Base-by-base conservation (phyloP, 129 eudicot species). In the Deinandra increscens region DNA sequence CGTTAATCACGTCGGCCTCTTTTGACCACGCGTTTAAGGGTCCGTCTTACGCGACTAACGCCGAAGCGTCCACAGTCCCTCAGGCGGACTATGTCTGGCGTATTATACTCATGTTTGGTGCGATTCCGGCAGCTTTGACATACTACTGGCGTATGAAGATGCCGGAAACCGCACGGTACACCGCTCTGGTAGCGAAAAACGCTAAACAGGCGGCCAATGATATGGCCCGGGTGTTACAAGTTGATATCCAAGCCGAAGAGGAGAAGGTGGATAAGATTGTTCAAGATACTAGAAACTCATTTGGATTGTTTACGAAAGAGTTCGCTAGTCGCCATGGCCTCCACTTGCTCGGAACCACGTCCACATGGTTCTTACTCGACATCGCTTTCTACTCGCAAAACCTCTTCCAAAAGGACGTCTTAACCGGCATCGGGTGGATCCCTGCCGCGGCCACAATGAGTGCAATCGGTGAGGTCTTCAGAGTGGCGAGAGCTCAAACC, bases 81-180 rank as follows among this genome's bases (percentile, higher is more conserved):
- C 76, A 83, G 56, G 79, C 87, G 0, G 84, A 83, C 74, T 83
- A 75, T 20, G 45, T 83, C 5, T 83, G 85, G 88, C 56, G 88
- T 0, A 78, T 84, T 3, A 54, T 84, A n/a, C 67, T 84, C 0
- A 84, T 84, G 89, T 81, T 81, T 23, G 89, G 89, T 5, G 89
- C 89, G 23, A 13, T 84, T 2, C 89, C 89, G 2, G 89, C 85
- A 0, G 81, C 72, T 2, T 0, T 84, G 48, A 84, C 89, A 0
- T 84, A 56, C 50, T 84, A 84, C 55, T 78, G 80, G 79, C 77
- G 87, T 11, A 83, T 83, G 87, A 75, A 75, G 56, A 83, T 83
- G 87, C 87, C 87, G 2, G 89, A 84, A 51, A 84, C 89, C 14
- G 89, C 89, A 0, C 77, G 88, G 17, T 84, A 84, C 73, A 84